Evolutionary conservation across 805 yeast genomes (phyloP).

Genomic region (Wickerhamomyces chambardii): DNA sequence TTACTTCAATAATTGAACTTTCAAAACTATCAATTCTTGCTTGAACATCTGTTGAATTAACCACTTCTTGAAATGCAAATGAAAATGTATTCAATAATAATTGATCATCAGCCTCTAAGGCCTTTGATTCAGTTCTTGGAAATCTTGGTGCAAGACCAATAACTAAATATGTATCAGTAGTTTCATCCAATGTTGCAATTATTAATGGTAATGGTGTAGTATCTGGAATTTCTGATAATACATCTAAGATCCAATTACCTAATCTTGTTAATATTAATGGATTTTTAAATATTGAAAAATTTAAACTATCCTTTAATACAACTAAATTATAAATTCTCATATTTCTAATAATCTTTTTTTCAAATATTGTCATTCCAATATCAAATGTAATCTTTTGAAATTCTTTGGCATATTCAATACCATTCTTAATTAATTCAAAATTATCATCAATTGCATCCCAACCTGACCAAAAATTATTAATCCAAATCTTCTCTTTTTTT

Average conservation of each 20-base stretch:
- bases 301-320: conserved; percentile 85
- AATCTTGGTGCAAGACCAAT: conserved; percentile 85
- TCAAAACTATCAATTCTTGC: conserved; percentile 93
- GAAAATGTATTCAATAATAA: conserved; percentile 75
- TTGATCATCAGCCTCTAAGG: conserved; percentile 20
- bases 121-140: conserved; percentile 35
- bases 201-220: conserved; percentile 68
- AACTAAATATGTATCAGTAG: conserved; percentile 72
- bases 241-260: conserved; percentile 88
- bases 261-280: conserved; percentile 79
- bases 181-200: conserved; percentile 70
- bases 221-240: conserved; percentile 66
- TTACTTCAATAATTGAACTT: conserved; percentile 83
- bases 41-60: conserved; percentile 76
- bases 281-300: conserved; percentile 66
- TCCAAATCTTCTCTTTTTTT: conserved; percentile 56
- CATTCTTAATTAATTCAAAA: conserved; percentile 50
- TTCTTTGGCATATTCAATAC: conserved; percentile 75
- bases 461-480: conserved; percentile 60
- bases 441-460: conserved; percentile 52
- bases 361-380: conserved; percentile 85
- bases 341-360: conserved; percentile 71
- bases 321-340: conserved; percentile 76
- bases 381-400: conserved; percentile 79
- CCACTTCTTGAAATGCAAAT: conserved; percentile 84